Conservation (phyloP, 805 yeast genomes). For the Metschnikowia gelsemii region DNA sequence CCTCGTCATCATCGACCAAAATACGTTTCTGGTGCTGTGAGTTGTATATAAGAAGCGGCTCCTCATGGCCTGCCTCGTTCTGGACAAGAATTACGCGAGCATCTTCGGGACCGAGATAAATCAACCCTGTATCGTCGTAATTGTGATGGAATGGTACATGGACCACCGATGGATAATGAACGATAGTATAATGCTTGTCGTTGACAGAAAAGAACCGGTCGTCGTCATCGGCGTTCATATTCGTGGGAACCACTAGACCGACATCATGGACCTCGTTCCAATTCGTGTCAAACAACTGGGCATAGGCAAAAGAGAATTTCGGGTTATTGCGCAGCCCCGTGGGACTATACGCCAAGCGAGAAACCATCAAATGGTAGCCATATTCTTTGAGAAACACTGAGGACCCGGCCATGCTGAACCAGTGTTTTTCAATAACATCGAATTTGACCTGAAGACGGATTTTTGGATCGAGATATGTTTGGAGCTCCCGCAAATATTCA, state of each 20-base stretch:
- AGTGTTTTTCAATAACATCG: conserved; percentile 12
- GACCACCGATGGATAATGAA: conserved; percentile 13
- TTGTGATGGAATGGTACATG: conserved; percentile 18
- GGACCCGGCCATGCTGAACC: conserved; percentile 26
- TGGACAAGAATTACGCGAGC: conserved; percentile 43
- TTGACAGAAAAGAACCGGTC: conserved; percentile 9
- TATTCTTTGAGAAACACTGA: conserved; percentile 25
- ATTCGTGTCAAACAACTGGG: conserved; percentile 23
- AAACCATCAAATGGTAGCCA: conserved; percentile 23
- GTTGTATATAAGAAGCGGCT: conserved; percentile 49
- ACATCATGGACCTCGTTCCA: conserved; percentile 26
- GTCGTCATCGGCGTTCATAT: conserved; percentile 4
- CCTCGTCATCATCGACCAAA: conserved; percentile 14
- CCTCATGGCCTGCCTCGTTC: conserved; percentile 37
- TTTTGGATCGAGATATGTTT: conserved; percentile 11
- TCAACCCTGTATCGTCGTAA: conserved; percentile 16
- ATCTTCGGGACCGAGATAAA: conserved; percentile 49
- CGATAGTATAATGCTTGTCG: conserved; percentile 6
- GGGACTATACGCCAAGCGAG: conserved; percentile 22
- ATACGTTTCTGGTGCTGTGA: conserved; percentile 21
- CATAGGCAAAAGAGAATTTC: conserved; percentile 20
- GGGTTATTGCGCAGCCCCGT: conserved; percentile 19
- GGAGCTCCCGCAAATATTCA: conserved; percentile 12
- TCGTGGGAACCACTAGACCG: conserved; percentile 27
- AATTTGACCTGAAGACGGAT: conserved; percentile 13